phyloP scores from a whole-genome alignment of 2,329 filamentous ascomycete species.

The Trichoderma sp. region DNA sequence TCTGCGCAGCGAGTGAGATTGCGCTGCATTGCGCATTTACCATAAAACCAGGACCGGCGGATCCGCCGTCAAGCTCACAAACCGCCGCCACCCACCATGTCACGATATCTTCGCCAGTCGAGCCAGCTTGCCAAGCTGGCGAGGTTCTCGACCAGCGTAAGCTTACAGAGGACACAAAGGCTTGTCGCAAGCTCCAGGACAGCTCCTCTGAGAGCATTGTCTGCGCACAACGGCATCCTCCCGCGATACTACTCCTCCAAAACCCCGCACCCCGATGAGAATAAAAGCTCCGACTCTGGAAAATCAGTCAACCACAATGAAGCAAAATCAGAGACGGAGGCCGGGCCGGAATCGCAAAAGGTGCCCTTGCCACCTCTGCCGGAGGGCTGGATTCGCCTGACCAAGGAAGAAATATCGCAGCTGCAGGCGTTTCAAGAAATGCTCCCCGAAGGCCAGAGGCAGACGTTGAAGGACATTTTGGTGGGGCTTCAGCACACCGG shows the following conservation, averaged over 20 bases:
- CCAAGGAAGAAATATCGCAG: slow-evolving; percentile 50
- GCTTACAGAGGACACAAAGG: slow-evolving; percentile 50
- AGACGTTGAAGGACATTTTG: slow-evolving; percentile 61
- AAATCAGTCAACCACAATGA: slow-evolving; percentile 32
- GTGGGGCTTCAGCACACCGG: slow-evolving; percentile 66
- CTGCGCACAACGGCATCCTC: slow-evolving; percentile 40
- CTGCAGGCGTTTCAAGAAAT: slow-evolving; percentile 62
- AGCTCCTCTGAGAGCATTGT: slow-evolving; percentile 40
- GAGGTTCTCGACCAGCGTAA: slow-evolving; percentile 55
- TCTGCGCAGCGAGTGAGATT: slow-evolving; percentile 40
- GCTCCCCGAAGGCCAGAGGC: slow-evolving; percentile 63
- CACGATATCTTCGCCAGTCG: slow-evolving; percentile 66
- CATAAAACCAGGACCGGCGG: slow-evolving; percentile 36
- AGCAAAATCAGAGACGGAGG: slow-evolving; percentile 27
- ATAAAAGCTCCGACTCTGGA: slow-evolving; percentile 24
- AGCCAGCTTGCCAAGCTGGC: slow-evolving; percentile 66
- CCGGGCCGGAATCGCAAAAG: slow-evolving; percentile 32
- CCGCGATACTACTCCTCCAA: slow-evolving; percentile 44
- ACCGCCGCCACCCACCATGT: slow-evolving; percentile 53
- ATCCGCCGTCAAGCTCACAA: slow-evolving; percentile 37
- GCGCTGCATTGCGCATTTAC: slow-evolving; percentile 30
- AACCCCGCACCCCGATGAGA: slow-evolving; percentile 43
- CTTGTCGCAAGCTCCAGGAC: slow-evolving; percentile 37
- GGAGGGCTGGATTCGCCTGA: slow-evolving; percentile 51
- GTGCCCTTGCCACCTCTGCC: slow-evolving; percentile 41